Evolutionary conservation across 2,329 filamentous ascomycete species (phyloP).

Genomic region (Cladosporium sphaerospermum): DNA sequence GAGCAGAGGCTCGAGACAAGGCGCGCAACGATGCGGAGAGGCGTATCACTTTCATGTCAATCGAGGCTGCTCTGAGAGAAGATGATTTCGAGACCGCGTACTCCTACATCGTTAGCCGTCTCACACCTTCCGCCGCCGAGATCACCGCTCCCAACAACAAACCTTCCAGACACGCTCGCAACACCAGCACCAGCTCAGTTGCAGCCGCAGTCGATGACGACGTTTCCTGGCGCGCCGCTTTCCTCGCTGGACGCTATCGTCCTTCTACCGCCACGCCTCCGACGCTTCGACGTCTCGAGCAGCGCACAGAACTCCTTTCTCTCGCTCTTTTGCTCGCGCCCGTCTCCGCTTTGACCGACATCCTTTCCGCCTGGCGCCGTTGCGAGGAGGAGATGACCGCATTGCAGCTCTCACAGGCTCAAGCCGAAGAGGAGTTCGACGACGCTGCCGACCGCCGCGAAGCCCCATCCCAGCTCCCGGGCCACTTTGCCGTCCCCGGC

Average conservation of each 20-base stretch:
- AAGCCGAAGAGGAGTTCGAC: slow-evolving; percentile 65
- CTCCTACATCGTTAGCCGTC: slow-evolving; percentile 69
- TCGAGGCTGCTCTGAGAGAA: slow-evolving; percentile 68
- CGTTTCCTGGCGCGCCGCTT: slow-evolving; percentile 71
- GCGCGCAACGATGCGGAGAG: slow-evolving; percentile 46
- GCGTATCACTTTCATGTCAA: slow-evolving; percentile 72
- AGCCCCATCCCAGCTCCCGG: slow-evolving; percentile 32
- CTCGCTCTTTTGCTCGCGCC: slow-evolving; percentile 71
- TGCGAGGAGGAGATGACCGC: slow-evolving; percentile 72
- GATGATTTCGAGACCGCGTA: slow-evolving; percentile 83
- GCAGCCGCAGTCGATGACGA: slow-evolving; percentile 45
- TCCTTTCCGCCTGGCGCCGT: slow-evolving; percentile 66
- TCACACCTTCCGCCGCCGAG: slow-evolving; percentile 37
- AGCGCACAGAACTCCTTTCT: slow-evolving; percentile 73
- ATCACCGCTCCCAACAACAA: slow-evolving; percentile 14
- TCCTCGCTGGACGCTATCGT: slow-evolving; percentile 70
- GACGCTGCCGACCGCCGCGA: slow-evolving; percentile 52
- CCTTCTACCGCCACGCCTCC: slow-evolving; percentile 43
- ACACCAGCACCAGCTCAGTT: slow-evolving; percentile 19
- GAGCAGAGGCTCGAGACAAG: slow-evolving; percentile 6
- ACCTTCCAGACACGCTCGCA: slow-evolving; percentile 12
- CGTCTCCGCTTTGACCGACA: slow-evolving; percentile 62
- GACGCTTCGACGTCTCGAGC: slow-evolving; percentile 64
- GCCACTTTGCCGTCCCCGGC: slow-evolving; percentile 37
- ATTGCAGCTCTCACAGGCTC: slow-evolving; percentile 60